phyloP scores from a whole-genome alignment of 768 basidiomycete genomes.

The Tricholomella constricta region DNA sequence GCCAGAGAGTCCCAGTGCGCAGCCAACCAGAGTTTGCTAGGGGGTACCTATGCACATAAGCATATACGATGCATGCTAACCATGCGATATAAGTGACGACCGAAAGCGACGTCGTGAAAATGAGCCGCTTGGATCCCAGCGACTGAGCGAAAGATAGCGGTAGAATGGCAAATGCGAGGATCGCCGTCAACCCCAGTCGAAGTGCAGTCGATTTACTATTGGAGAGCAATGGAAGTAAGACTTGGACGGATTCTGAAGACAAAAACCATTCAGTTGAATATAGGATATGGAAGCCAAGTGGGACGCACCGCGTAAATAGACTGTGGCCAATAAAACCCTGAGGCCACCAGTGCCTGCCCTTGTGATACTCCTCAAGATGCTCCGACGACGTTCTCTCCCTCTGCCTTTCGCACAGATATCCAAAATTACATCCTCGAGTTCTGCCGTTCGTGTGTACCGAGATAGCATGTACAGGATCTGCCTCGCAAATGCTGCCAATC shows the following conservation, averaged over 20 bases:
- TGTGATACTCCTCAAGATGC: slow-evolving; percentile 44
- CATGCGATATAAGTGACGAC: slow-evolving; percentile 61
- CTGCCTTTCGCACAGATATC: slow-evolving; percentile 60
- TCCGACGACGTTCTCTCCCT: slow-evolving; percentile 50
- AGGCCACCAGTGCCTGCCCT: slow-evolving; percentile 45
- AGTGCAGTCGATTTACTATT: slow-evolving; percentile 33
- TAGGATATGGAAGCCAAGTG: slow-evolving; percentile 1
- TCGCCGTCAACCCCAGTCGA: slow-evolving; percentile 40
- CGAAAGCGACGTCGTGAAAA: slow-evolving; percentile 63
- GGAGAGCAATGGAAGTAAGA: slow-evolving; percentile 50
- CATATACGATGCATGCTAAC: slow-evolving; percentile 55
- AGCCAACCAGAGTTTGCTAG: slow-evolving; percentile 36
- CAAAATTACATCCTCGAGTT: slow-evolving; percentile 66
- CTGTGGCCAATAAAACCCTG: slow-evolving; percentile 52
- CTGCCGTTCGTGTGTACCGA: slow-evolving; percentile 64
- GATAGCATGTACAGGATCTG: slow-evolving; percentile 82
- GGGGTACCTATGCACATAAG: slow-evolving; percentile 50
- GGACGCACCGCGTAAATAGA: slow-evolving; percentile 70
- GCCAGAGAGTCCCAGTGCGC: slow-evolving; percentile 56
- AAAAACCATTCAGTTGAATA: slow-evolving; percentile 1
- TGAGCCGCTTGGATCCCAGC: slow-evolving; percentile 51
- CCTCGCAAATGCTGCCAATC: slow-evolving; percentile 59
- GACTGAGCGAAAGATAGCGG: slow-evolving; percentile 59
- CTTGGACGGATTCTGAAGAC: slow-evolving; percentile 54
- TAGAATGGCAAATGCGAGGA: slow-evolving; percentile 44